A percentile compares a stretch with the other conserved stretches of the same genome.
phyloP scores from a whole-genome alignment of 257 asterid species.

The Apocynum venetum region DNA sequence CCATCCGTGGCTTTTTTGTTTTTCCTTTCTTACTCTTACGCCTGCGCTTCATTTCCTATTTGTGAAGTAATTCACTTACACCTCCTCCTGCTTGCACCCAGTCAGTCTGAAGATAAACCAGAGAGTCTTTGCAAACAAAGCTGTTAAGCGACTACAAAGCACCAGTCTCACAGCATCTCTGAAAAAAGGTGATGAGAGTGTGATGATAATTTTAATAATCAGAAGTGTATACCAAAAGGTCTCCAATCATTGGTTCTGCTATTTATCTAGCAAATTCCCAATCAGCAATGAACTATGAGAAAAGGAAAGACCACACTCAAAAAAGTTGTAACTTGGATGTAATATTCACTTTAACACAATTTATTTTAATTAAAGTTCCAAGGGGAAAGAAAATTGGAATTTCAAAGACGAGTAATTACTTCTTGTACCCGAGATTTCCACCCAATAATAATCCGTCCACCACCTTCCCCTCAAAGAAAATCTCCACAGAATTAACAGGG shows the following conservation, averaged over 20 bases:
- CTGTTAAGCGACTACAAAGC: neutral
- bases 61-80: neutral
- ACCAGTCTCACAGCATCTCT: neutral
- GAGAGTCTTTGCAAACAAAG: neutral
- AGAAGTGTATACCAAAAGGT: neutral
- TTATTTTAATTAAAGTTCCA: neutral
- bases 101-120: neutral
- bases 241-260: neutral
- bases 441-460: neutral
- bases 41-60: constrained; percentile 63
- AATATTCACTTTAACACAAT: neutral
- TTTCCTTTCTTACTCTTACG: constrained; percentile 66
- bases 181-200: neutral
- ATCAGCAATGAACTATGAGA: neutral
- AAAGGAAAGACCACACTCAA: neutral
- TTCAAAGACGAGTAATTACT: neutral
- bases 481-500: neutral
- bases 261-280: neutral
- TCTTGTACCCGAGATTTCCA: neutral
- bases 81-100: constrained; percentile 1
- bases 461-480: neutral
- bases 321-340: neutral
- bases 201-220: neutral
- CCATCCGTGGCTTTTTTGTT: constrained; percentile 52
- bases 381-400: neutral